Conservation (phyloP, 164 flowering plant species). For the Akebia trifoliata region DNA sequence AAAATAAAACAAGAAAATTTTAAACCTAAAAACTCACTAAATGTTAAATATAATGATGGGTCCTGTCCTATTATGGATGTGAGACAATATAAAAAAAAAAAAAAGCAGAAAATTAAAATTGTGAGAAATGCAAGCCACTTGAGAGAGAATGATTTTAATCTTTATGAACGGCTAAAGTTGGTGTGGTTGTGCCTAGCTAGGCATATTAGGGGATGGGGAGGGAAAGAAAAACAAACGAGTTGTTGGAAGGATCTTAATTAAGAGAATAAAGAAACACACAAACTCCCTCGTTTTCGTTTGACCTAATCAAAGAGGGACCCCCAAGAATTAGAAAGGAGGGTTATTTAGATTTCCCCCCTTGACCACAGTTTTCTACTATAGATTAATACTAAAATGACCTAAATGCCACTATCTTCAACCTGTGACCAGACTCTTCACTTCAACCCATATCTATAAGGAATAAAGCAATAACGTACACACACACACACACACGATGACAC, state of each 20-base stretch:
- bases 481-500: no score
- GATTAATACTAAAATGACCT: not conserved
- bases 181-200: constrained; percentile 9
- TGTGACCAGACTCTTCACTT: no score
- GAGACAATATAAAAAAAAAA: constrained; percentile 8
- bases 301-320: not conserved
- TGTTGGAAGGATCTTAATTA: constrained; percentile 10
- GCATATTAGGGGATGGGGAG: not conserved
- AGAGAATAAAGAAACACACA: constrained; percentile 6
- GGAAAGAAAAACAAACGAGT: not conserved
- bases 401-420: not conserved
- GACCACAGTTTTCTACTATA: not conserved
- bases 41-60: not conserved
- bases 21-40: not conserved
- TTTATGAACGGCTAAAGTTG: constrained; percentile 14
- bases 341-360: not conserved
- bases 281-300: not conserved
- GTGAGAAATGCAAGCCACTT: constrained; percentile 9
- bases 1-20: not conserved
- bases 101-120: not conserved
- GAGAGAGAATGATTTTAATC: constrained; percentile 13
- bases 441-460: no score
- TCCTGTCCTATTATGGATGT: constrained; percentile 2
- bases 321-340: not conserved
- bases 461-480: no score